Evolutionary conservation across 371 early-diverging fungal genomes (phyloP).

Genomic region (Rhizopus arrhizus): DNA sequence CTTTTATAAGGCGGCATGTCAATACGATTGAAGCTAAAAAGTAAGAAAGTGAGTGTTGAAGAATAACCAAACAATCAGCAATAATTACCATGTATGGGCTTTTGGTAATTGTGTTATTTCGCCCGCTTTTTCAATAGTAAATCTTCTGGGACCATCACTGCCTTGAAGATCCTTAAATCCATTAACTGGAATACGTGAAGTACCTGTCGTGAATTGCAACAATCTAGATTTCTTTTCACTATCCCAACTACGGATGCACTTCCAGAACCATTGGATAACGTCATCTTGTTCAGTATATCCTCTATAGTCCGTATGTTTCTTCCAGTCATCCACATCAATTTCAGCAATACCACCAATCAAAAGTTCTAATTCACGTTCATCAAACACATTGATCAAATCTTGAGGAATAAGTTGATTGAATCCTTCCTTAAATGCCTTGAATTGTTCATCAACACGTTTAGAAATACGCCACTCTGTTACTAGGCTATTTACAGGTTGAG

Average conservation of each 20-base stretch:
- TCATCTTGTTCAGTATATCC: slow-evolving; percentile 96
- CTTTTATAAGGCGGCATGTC: slow-evolving; percentile 92
- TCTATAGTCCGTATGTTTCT: slow-evolving; percentile 97
- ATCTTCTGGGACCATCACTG: slow-evolving; percentile 93
- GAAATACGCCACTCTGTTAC: slow-evolving; percentile 84
- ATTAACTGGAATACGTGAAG: slow-evolving; percentile 97
- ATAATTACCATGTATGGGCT: slow-evolving; percentile 87
- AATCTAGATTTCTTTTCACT: slow-evolving; percentile 93
- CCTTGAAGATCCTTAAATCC: slow-evolving; percentile 98
- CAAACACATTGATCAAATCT: slow-evolving; percentile 93
- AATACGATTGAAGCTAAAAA: slow-evolving; percentile 86
- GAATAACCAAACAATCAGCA: too few species aligned
- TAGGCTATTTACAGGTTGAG: slow-evolving; percentile 45
- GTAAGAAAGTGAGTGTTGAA: not conserved
- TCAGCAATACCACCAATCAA: slow-evolving; percentile 98
- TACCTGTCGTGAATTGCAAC: slow-evolving; percentile 98
- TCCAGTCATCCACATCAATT: slow-evolving; percentile 99
- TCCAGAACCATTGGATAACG: slow-evolving; percentile 98
- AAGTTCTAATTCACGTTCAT: slow-evolving; percentile 97
- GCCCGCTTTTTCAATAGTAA: slow-evolving; percentile 96
- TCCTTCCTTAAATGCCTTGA: slow-evolving; percentile 91
- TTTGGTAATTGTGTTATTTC: slow-evolving; percentile 86
- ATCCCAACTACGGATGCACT: slow-evolving; percentile 86
- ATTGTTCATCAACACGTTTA: slow-evolving; percentile 92
- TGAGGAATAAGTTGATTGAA: slow-evolving; percentile 95